These are phyloP conservation scores for Groenewaldozyma sp. DNA, from an alignment of 1,139 yeast species.

Conservation along the genomic window DNA sequence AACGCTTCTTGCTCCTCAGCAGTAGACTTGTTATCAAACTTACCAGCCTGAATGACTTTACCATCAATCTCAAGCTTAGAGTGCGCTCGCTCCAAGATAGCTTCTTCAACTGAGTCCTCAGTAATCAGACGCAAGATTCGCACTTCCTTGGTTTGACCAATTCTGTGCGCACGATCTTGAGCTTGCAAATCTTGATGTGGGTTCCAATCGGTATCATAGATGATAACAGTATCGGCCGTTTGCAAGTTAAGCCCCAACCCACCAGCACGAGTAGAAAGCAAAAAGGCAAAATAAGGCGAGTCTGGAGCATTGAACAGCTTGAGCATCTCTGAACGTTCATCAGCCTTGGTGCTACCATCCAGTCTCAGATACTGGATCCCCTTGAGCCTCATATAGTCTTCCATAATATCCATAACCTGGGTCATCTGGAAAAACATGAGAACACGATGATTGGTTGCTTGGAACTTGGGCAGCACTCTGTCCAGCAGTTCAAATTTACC, in stretches of 20 bases:
- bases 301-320: constrained; percentile 77
- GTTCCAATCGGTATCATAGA: constrained; percentile 96
- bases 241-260: constrained; percentile 93
- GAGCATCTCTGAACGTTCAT: constrained; percentile 79
- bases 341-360: constrained; percentile 94
- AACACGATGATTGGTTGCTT: constrained; percentile 79
- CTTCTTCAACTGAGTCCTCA: constrained; percentile 89
- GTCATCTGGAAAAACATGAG: constrained; percentile 97
- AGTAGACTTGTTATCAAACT: constrained; percentile 92
- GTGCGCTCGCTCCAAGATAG: constrained; percentile 86
- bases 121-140: constrained; percentile 86
- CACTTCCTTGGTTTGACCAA: constrained; percentile 96
- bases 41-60: constrained; percentile 97
- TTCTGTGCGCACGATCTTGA: constrained; percentile 96
- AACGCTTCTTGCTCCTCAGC: constrained; percentile 96
- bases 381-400: constrained; percentile 72
- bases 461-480: constrained; percentile 78
- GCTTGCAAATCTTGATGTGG: constrained; percentile 99
- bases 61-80: constrained; percentile 94
- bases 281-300: constrained; percentile 82
- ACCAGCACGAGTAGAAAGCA: constrained; percentile 94
- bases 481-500: constrained; percentile 93
- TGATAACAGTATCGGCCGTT: constrained; percentile 94
- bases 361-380: constrained; percentile 76
- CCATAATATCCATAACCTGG: constrained; percentile 97